Base-by-base conservation (phyloP, 1,284 basidiomycete genomes). In the Sporisorium graminicola region DNA sequence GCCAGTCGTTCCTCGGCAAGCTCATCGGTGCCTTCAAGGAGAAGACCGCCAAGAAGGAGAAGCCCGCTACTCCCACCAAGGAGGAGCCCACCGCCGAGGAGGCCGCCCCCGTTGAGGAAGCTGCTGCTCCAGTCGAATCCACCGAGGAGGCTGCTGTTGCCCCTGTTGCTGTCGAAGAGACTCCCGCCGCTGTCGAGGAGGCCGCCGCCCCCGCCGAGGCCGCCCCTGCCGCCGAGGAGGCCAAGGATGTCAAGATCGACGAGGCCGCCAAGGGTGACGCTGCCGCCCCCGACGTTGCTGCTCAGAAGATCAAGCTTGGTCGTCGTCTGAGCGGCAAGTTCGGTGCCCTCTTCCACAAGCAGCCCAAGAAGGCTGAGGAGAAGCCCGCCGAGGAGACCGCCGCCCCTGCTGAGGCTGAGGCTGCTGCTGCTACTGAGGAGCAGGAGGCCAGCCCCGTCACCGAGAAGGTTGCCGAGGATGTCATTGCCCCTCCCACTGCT, bases 291-390 rank as follows among this genome's bases (percentile, higher is more conserved):
- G 73, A 78, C 42, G 69, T 78, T 44, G 69, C 76, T 53, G 68
- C 69, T 22, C 64, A 79, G 63, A 78, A 72, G 67, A 74, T 78
- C 67, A 81, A 81, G 77, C 63, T 81, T 40, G 74, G 71, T 24
- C 79, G 79, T 63, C 79, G 79, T 54, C 56, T 81, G 42, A 79
- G 76, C 58, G 75, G 72, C 63, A 74, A 75, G 55, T 74, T 81
- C 52, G 78, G 78, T 43, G 74, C 66, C n/a, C 74, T 81, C 67
- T 79, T 79, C 78, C 56, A 65, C 70, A 81, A 81, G 77, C 51
- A 57, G 53, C 26, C 65, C 70, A 79, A 81, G 71, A 75, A 79
- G 65, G 24, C 67, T 29, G 68, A 63, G 52, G 57, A 66, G 46
- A 54, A 62, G 43, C 54, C 68, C 31, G 60, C 67, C 47, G 68